Conservation (phyloP, 1,284 basidiomycete genomes). For the Sanghuangporus sanghuang region DNA sequence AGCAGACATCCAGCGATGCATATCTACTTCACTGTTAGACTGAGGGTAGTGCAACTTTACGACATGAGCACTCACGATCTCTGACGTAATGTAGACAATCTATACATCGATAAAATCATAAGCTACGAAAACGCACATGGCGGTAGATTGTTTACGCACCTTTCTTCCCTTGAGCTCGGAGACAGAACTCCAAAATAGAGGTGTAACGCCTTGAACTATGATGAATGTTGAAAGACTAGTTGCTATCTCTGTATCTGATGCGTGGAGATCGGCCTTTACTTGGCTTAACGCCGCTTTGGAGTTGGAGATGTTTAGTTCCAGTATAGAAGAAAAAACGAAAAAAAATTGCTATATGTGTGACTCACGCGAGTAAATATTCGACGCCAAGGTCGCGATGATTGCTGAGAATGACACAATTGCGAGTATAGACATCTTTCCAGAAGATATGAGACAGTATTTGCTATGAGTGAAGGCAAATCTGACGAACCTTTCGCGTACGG, state of each 20-base stretch:
- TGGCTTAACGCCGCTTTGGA: slow-evolving; percentile 56
- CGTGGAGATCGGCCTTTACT: slow-evolving; percentile 60
- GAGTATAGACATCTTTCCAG: slow-evolving; percentile 45
- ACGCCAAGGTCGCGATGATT: slow-evolving; percentile 64
- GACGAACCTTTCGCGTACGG: slow-evolving; percentile 51
- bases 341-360: neutral
- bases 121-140: slow-evolving; percentile 2
- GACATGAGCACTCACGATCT: slow-evolving; percentile 26
- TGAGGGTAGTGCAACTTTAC: neutral
- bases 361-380: slow-evolving; percentile 68
- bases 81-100: slow-evolving; percentile 63
- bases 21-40: slow-evolving; percentile 1
- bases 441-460: neutral
- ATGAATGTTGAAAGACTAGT: slow-evolving; percentile 76
- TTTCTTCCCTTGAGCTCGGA: slow-evolving; percentile 81
- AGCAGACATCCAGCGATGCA: slow-evolving; percentile 63
- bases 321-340: too few species aligned
- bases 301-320: slow-evolving; percentile 4
- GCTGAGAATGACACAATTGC: slow-evolving; percentile 53
- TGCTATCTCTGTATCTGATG: slow-evolving; percentile 65
- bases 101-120: slow-evolving; percentile 23
- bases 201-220: slow-evolving; percentile 66
- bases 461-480: neutral
- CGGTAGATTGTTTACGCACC: slow-evolving; percentile 34
- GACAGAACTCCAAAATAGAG: slow-evolving; percentile 65